Evolutionary conservation across 768 basidiomycete species (phyloP), one percentile per base, ranked within the genome.

Genomic region (Rhizopogon sp.): DNA sequence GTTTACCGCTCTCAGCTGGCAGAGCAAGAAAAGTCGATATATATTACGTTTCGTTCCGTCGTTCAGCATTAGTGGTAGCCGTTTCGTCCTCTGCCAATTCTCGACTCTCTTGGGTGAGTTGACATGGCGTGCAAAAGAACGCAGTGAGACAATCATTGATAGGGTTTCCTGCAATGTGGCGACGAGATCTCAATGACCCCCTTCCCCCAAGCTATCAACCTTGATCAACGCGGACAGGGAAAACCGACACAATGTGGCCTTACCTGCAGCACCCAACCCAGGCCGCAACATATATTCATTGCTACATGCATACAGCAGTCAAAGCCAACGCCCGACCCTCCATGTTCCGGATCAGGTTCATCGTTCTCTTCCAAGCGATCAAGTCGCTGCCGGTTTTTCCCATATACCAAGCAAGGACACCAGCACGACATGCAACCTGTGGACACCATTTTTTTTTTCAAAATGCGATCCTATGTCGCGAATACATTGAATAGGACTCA

Each of bases 31-130:
- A 45, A 11, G 6, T 7, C 1, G 31, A 13, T 46, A 11, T 10
- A 3, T 20, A 2, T 22, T 35, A 47, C 8, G 14, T 22, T 14
- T 16, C 16, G 3, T 22, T 16, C 20, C 35, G 20, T 14, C 33
- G 22, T 8, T 10, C 20, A 5, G 13, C 6, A 8, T 37, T 37
- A 14, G 20, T 1, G 14, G 1, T 3, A 37, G 20, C 8, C 8
- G 8, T 37, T 41, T 80, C 79, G 60, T 81, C 79, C 52, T 76
- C 63, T 61, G 74, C 72, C 10, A 82, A 57, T 57, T 82, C 79
- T 31, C 72, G 69, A 31, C 67, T 67, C 56, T 78, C 79, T 61
- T 82, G 80, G 0, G 71, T 70, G 43, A 82, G 74, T 10, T 71
- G 72, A 62, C 81, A 83, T 16, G 79, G 72, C 0, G 61, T 58